Evolutionary conservation across 495 filamentous ascomycete genomes (phyloP).

Genomic region (Chaetomium tenue): DNA sequence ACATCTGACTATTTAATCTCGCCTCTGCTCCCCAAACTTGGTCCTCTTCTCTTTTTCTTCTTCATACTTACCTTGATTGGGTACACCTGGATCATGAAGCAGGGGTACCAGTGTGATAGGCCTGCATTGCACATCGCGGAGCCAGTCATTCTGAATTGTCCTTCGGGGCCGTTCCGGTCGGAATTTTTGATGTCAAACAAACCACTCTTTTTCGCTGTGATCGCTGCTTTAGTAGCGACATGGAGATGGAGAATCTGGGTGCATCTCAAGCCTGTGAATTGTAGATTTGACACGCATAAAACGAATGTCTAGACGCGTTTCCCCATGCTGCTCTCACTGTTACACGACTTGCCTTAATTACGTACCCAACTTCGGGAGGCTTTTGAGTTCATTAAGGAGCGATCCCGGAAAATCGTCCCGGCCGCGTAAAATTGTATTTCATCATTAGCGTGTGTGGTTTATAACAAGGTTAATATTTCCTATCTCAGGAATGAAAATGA

Average conservation of each 20-base stretch:
- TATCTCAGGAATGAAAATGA: no score
- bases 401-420: no score
- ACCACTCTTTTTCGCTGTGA: conserved; percentile 34
- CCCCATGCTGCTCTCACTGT: no score
- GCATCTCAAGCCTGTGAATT: no score
- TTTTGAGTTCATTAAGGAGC: no score
- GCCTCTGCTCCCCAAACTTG: conserved; percentile 11
- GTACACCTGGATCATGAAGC: conserved; percentile 26
- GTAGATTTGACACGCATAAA: no score
- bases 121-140: conserved; percentile 44
- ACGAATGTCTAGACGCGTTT: no score
- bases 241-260: conserved; percentile 29
- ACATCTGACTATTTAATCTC: conserved; percentile 2
- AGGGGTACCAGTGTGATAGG: conserved; percentile 28
- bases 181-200: conserved; percentile 39
- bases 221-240: conserved; percentile 27
- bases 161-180: conserved; percentile 43
- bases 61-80: conserved; percentile 36
- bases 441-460: no score
- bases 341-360: no score
- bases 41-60: conserved; percentile 24
- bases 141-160: conserved; percentile 36
- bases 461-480: no score
- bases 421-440: no score
- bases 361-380: no score